These are phyloP conservation scores for Tulasnella sp. DNA, from an alignment of 768 basidiomycete species.

Conservation along the genomic window DNA sequence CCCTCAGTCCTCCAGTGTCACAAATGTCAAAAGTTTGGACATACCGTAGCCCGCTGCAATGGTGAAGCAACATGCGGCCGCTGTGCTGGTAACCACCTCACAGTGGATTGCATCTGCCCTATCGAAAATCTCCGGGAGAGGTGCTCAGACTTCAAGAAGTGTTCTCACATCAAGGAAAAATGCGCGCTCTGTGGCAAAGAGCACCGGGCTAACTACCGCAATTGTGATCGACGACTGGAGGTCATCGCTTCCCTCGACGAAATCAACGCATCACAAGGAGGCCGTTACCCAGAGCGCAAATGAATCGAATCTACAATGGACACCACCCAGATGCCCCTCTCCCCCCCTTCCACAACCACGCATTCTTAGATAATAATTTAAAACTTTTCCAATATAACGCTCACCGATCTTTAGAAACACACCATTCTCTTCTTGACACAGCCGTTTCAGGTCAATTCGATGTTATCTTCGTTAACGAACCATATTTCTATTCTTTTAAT, in stretches of 20 bases:
- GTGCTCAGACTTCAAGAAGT: not conserved
- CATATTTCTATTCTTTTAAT: not conserved
- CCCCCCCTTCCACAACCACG: not conserved
- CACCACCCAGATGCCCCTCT: no score
- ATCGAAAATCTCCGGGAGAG: no score
- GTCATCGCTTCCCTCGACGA: no score
- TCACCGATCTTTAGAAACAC: not conserved
- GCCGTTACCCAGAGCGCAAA: no score
- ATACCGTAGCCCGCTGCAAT: constrained; percentile 11
- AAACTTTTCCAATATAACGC: not conserved
- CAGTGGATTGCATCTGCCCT: not conserved
- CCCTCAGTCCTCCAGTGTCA: constrained; percentile 12
- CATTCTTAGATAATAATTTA: not conserved
- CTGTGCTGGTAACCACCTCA: not conserved
- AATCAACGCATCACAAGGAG: no score
- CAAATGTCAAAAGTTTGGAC: constrained; percentile 13
- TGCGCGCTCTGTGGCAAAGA: constrained; percentile 7
- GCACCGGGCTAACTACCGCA: not conserved
- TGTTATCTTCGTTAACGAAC: constrained; percentile 12
- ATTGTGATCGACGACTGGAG: no score
- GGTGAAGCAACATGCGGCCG: not conserved
- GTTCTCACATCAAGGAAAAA: constrained; percentile 1
- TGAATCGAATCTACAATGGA: no score
- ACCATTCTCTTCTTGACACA: constrained; percentile 1
- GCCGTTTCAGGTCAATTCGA: constrained; percentile 8